A percentile compares a stretch with the other conserved stretches of the same genome.
phyloP scores from a whole-genome alignment of 345 rosid genomes.

The Punica granatum region DNA sequence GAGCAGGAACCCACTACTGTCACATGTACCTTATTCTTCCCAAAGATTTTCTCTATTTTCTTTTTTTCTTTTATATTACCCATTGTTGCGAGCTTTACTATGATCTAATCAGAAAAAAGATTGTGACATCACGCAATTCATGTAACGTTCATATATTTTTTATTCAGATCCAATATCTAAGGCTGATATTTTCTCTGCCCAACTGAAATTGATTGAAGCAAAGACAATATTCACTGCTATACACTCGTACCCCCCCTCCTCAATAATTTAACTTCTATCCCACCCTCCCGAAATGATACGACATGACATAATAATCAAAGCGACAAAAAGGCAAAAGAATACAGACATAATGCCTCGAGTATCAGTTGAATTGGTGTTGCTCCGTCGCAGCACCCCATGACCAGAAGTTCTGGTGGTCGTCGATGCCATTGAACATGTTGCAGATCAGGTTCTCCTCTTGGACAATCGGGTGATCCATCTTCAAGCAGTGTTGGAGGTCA shows the following conservation, averaged over 20 bases:
- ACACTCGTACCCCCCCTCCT: not conserved
- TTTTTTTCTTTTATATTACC: not conserved
- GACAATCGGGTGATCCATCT: constrained; percentile 3
- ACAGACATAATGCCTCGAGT: not conserved
- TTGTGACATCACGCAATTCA: not conserved
- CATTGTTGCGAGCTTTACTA: not conserved
- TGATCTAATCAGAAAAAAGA: not conserved
- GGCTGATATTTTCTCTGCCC: not conserved
- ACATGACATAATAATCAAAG: not conserved
- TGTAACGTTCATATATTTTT: not conserved
- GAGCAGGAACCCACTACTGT: constrained; percentile 14
- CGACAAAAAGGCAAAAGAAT: not conserved
- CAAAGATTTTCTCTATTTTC: not conserved
- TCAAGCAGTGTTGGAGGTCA: constrained; percentile 7
- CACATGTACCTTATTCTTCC: constrained; percentile 8
- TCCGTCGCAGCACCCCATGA: constrained; percentile 7
- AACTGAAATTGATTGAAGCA: not conserved
- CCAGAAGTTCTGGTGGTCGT: constrained; percentile 14
- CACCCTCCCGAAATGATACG: not conserved
- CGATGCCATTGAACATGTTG: constrained; percentile 14
- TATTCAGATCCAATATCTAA: not conserved
- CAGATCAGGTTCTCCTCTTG: constrained; percentile 25
- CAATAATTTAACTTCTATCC: not conserved
- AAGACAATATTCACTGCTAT: not conserved
- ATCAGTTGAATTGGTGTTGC: constrained; percentile 11